These are phyloP conservation scores for Esteya vermicola DNA, from an alignment of 2,329 filamentous ascomycete genomes.

Conservation along the genomic window DNA sequence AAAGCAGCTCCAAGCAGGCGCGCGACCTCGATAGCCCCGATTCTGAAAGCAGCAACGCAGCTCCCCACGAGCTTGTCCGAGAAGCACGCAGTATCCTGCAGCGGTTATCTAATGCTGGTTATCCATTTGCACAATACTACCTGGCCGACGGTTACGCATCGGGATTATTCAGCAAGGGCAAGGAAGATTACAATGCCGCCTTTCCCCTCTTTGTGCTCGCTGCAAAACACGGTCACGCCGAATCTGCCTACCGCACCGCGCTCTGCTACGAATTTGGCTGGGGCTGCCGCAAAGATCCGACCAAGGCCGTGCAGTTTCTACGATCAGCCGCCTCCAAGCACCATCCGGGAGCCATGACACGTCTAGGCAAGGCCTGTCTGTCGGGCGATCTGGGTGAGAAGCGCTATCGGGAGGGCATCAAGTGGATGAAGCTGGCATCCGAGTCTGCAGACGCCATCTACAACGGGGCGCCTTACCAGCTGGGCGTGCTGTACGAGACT, in stretches of 20 bases:
- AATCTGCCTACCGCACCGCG: slow-evolving; percentile 85
- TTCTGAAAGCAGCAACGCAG: slow-evolving; percentile 30
- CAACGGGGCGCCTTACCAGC: slow-evolving; percentile 82
- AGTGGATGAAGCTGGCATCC: slow-evolving; percentile 88
- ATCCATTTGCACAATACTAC: slow-evolving; percentile 97
- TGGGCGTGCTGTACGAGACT: slow-evolving; percentile 75
- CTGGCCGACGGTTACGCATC: slow-evolving; percentile 89
- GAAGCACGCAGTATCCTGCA: slow-evolving; percentile 87
- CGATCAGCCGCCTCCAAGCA: slow-evolving; percentile 82
- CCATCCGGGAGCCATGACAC: slow-evolving; percentile 88
- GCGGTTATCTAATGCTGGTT: slow-evolving; percentile 70
- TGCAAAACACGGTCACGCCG: slow-evolving; percentile 92
- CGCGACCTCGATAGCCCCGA: slow-evolving; percentile 33
- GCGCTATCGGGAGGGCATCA: slow-evolving; percentile 79
- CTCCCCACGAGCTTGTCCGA: slow-evolving; percentile 55
- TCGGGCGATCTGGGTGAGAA: slow-evolving; percentile 79
- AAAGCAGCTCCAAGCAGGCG: slow-evolving; percentile 29
- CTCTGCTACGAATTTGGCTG: slow-evolving; percentile 97
- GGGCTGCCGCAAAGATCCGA: slow-evolving; percentile 80
- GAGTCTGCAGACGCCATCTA: slow-evolving; percentile 87
- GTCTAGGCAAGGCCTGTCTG: slow-evolving; percentile 80
- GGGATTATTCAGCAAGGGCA: slow-evolving; percentile 88
- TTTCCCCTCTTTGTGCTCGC: slow-evolving; percentile 88
- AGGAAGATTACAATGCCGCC: slow-evolving; percentile 78
- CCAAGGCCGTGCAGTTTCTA: slow-evolving; percentile 89